Percentiles rank a stretch among this genome's conserved stretches.
These are phyloP conservation scores for Echium plantagineum DNA, from an alignment of 257 asterid species.

Conservation along the genomic window DNA sequence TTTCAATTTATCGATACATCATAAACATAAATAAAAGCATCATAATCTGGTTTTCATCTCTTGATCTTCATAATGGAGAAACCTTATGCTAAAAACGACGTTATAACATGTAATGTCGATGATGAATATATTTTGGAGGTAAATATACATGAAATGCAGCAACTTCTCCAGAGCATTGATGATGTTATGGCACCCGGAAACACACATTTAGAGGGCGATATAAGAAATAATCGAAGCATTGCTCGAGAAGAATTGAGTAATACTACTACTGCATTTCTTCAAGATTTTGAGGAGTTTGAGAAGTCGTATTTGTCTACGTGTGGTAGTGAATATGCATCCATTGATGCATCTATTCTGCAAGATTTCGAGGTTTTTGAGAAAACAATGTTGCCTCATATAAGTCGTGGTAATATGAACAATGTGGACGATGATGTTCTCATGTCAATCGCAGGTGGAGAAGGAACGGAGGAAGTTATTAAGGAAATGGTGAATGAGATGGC, in stretches of 20 bases:
- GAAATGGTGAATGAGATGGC: too few species aligned
- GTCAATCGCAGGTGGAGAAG: background rate
- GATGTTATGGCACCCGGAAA: background rate
- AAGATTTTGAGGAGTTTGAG: constrained; percentile 1
- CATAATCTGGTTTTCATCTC: background rate
- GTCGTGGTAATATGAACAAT: background rate
- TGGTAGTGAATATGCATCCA: constrained; percentile 10
- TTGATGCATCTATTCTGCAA: constrained; percentile 11
- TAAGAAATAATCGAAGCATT: background rate
- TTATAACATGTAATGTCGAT: background rate
- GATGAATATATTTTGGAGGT: background rate
- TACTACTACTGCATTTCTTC: background rate
- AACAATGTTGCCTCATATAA: constrained; percentile 10
- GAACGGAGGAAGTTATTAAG: too few species aligned
- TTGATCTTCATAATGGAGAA: background rate
- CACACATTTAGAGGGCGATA: background rate
- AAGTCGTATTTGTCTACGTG: constrained; percentile 14
- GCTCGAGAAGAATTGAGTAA: background rate
- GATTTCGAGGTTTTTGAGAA: constrained; percentile 21
- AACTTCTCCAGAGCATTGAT: background rate
- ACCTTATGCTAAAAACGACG: background rate
- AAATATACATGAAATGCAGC: background rate
- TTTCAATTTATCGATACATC: background rate
- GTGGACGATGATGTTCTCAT: constrained; percentile 3
- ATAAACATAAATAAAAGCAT: background rate